These are phyloP conservation scores for Debaryomyces maramus DNA, from an alignment of 805 yeast species.

Conservation along the genomic window DNA sequence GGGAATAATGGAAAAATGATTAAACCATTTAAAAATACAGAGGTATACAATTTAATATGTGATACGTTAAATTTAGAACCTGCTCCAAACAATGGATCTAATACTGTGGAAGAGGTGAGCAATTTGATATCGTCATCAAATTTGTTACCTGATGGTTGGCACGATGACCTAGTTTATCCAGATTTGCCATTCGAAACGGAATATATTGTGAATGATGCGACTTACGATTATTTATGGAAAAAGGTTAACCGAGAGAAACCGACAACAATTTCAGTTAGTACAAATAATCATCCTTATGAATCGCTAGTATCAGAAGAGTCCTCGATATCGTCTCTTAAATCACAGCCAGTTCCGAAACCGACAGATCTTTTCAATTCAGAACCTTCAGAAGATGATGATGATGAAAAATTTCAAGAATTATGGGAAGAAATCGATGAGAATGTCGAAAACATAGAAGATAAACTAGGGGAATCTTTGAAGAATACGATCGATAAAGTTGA, in stretches of 20 bases:
- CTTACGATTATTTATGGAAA: constrained; percentile 50
- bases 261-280: constrained; percentile 16
- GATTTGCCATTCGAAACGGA: constrained; percentile 47
- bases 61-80: constrained; percentile 55
- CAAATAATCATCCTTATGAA: constrained; percentile 23
- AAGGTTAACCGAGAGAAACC: constrained; percentile 8
- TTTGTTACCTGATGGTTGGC: constrained; percentile 45
- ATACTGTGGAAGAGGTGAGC: constrained; percentile 18
- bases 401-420: constrained; percentile 5
- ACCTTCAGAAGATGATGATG: not conserved
- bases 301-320: constrained; percentile 27
- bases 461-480: constrained; percentile 15
- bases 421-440: constrained; percentile 16
- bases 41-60: constrained; percentile 74
- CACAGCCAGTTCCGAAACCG: constrained; percentile 26
- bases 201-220: constrained; percentile 46
- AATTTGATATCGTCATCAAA: constrained; percentile 15
- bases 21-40: constrained; percentile 68
- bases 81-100: constrained; percentile 60
- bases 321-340: constrained; percentile 12
- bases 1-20: constrained; percentile 27
- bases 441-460: constrained; percentile 15
- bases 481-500: constrained; percentile 16
- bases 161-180: constrained; percentile 49
- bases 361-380: constrained; percentile 18